phyloP scores from a whole-genome alignment of 805 yeast species.

The Wickerhamomyces sydowiorum region DNA sequence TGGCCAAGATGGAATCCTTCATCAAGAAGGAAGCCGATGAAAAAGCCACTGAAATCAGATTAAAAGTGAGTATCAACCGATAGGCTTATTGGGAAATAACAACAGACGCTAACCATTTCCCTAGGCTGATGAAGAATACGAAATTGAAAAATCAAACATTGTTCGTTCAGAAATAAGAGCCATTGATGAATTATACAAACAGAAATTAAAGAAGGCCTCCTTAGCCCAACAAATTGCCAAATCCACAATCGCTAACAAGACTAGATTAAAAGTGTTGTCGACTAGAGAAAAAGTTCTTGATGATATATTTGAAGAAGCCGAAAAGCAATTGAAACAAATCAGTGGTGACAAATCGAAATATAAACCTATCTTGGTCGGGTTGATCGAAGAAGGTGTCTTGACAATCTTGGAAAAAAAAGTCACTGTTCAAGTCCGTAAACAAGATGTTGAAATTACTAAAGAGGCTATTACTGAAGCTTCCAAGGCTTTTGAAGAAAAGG shows the following conservation, averaged over 20 bases:
- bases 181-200: slow-evolving; percentile 75
- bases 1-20: slow-evolving; percentile 96
- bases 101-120: slow-evolving; percentile 3
- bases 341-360: slow-evolving; percentile 54
- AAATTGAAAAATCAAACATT: slow-evolving; percentile 92
- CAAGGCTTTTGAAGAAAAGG: slow-evolving; percentile 54
- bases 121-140: slow-evolving; percentile 94
- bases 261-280: slow-evolving; percentile 82
- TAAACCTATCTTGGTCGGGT: slow-evolving; percentile 62
- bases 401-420: slow-evolving; percentile 71
- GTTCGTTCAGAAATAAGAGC: slow-evolving; percentile 90
- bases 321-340: slow-evolving; percentile 51
- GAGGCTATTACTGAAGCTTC: slow-evolving; percentile 55
- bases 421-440: slow-evolving; percentile 58
- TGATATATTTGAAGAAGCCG: slow-evolving; percentile 68
- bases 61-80: slow-evolving; percentile 42
- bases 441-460: slow-evolving; percentile 55
- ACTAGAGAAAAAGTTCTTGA: slow-evolving; percentile 80
- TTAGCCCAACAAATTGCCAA: slow-evolving; percentile 93
- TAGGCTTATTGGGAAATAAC: neutral
- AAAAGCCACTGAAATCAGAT: slow-evolving; percentile 90
- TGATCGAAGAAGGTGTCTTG: slow-evolving; percentile 72
- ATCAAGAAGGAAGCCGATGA: slow-evolving; percentile 99
- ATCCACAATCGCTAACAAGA: slow-evolving; percentile 92
- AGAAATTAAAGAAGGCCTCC: slow-evolving; percentile 83